phyloP scores from a whole-genome alignment of 805 yeast species.

The Nakazawaea populi region DNA sequence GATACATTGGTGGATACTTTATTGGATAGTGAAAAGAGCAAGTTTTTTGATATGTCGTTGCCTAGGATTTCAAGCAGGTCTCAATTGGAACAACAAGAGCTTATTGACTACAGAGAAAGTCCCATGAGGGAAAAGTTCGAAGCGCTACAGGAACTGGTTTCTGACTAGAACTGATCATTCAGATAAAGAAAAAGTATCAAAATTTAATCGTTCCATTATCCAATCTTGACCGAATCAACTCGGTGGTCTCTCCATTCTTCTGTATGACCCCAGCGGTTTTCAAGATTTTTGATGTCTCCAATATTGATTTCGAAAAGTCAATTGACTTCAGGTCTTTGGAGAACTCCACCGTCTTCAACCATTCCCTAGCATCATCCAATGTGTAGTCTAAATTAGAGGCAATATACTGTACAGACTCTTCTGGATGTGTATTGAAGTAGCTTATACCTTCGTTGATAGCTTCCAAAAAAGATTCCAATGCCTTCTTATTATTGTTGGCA shows the following conservation, averaged over 20 bases:
- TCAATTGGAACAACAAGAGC: constrained; percentile 35
- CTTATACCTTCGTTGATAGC: constrained; percentile 63
- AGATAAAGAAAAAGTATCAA: not conserved
- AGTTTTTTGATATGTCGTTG: constrained; percentile 68
- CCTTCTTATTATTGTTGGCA: constrained; percentile 18
- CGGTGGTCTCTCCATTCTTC: constrained; percentile 14
- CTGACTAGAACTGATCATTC: not conserved
- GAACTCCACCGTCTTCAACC: constrained; percentile 78
- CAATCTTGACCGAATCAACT: constrained; percentile 1
- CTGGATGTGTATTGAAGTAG: constrained; percentile 54
- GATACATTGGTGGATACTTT: constrained; percentile 73
- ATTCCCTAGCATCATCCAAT: constrained; percentile 67
- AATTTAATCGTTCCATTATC: constrained; percentile 3
- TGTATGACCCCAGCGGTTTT: constrained; percentile 57
- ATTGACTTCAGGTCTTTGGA: constrained; percentile 36
- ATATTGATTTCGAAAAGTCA: constrained; percentile 43
- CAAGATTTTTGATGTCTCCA: constrained; percentile 54
- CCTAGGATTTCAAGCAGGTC: constrained; percentile 50
- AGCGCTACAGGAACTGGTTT: constrained; percentile 16
- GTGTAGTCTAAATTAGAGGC: constrained; percentile 67
- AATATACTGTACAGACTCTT: constrained; percentile 64
- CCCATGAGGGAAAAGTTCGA: constrained; percentile 27
- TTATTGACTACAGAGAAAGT: constrained; percentile 34
- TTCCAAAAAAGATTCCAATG: constrained; percentile 34
- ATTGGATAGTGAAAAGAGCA: constrained; percentile 33